phyloP scores from a whole-genome alignment of 257 asterid genomes.

The Przewalskia tangutica region DNA sequence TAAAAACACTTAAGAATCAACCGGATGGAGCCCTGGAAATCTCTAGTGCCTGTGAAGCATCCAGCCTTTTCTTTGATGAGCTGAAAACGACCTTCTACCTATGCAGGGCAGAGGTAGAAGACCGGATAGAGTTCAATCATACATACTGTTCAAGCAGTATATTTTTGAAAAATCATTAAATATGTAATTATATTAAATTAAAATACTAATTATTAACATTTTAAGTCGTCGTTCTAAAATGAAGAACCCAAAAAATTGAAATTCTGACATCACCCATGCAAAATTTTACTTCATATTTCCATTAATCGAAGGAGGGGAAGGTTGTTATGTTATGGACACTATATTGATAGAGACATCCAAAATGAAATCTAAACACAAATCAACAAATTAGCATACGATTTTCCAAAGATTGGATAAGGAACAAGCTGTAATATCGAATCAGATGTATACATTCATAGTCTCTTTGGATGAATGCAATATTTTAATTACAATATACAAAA shows the following conservation, averaged over 20 bases:
- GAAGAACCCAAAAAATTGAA: too few relatives aligned
- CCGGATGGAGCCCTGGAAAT: too few relatives aligned
- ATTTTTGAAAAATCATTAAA: too few relatives aligned
- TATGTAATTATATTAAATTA: too few relatives aligned
- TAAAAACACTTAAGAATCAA: too few relatives aligned
- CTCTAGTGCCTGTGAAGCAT: background rate
- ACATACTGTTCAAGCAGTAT: too few relatives aligned
- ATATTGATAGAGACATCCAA: background rate
- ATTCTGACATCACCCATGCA: background rate
- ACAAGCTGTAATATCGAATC: background rate
- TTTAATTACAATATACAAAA: background rate
- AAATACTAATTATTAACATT: too few relatives aligned
- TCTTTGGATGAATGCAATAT: background rate
- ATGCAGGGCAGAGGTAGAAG: background rate
- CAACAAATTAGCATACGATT: background rate
- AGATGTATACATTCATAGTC: background rate
- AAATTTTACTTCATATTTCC: background rate
- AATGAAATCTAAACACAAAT: background rate
- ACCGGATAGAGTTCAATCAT: too few relatives aligned
- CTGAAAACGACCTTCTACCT: background rate
- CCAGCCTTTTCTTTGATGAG: background rate
- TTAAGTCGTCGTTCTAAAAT: too few relatives aligned
- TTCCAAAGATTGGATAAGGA: background rate
- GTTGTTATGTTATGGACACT: background rate
- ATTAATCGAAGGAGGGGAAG: background rate